These are phyloP conservation scores for Euphrasia confusa DNA, from an alignment of 257 asterid genomes.

Conservation along the genomic window DNA sequence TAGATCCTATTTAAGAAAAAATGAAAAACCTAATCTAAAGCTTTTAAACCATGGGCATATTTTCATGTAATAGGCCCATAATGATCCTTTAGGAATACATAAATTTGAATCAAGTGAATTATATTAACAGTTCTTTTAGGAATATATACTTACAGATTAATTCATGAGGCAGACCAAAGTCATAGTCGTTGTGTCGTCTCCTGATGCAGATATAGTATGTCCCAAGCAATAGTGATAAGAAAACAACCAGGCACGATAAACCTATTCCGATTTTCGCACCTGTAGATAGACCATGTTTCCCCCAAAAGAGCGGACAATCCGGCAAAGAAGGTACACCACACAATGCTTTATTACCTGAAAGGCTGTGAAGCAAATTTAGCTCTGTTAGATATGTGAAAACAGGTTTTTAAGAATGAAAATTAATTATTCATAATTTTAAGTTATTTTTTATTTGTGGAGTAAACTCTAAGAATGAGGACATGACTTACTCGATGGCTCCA, in stretches of 20 bases:
- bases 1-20: too few relatives aligned
- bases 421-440: background rate
- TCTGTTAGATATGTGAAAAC: background rate
- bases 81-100: too few relatives aligned
- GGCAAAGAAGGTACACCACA: slow-evolving; percentile 89
- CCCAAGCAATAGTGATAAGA: slow-evolving; percentile 38
- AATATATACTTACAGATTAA: slow-evolving; percentile 53
- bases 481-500: slow-evolving; percentile 88
- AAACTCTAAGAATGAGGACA: slow-evolving; percentile 4
- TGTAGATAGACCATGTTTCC: slow-evolving; percentile 66
- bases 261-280: slow-evolving; percentile 73
- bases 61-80: too few relatives aligned
- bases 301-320: slow-evolving; percentile 79
- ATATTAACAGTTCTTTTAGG: background rate
- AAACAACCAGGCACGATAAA: slow-evolving; percentile 44
- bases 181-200: slow-evolving; percentile 68
- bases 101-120: too few relatives aligned
- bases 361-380: slow-evolving; percentile 38
- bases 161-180: slow-evolving; percentile 78
- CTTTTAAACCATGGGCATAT: too few relatives aligned
- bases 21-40: too few relatives aligned
- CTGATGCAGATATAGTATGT: slow-evolving; percentile 41
- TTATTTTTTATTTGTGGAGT: background rate
- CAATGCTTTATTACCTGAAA: slow-evolving; percentile 76
- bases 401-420: background rate